Evolutionary conservation across 805 yeast genomes (phyloP).

Genomic region (Cyberlindnera bimundalis): DNA sequence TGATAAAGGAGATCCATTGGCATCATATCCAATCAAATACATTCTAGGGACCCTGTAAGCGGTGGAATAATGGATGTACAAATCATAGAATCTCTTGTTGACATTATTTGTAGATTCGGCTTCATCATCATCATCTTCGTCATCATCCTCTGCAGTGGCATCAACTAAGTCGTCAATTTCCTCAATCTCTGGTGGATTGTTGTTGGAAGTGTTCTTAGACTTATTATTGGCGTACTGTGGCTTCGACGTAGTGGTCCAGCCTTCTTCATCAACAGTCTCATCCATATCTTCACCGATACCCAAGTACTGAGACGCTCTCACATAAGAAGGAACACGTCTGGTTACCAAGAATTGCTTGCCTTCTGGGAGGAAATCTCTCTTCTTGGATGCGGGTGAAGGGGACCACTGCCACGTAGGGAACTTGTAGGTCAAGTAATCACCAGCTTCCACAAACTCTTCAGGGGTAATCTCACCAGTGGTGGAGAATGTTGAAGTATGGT

Average conservation of each 20-base stretch:
- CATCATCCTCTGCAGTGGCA: slow-evolving; percentile 38
- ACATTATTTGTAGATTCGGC: slow-evolving; percentile 32
- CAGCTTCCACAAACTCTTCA: slow-evolving; percentile 90
- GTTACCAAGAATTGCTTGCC: slow-evolving; percentile 89
- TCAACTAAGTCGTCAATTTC: slow-evolving; percentile 45
- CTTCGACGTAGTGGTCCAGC: slow-evolving; percentile 49
- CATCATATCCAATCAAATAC: slow-evolving; percentile 83
- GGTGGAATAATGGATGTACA: slow-evolving; percentile 90
- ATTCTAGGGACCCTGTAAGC: slow-evolving; percentile 94
- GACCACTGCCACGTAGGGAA: slow-evolving; percentile 98
- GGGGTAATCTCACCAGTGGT: slow-evolving; percentile 92
- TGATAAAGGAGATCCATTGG: slow-evolving; percentile 78
- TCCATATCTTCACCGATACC: slow-evolving; percentile 40
- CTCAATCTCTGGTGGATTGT: slow-evolving; percentile 27
- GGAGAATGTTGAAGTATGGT: slow-evolving; percentile 80
- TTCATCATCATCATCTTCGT: slow-evolving; percentile 35
- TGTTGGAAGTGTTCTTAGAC: slow-evolving; percentile 9
- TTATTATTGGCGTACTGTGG: slow-evolving; percentile 19
- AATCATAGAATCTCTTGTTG: slow-evolving; percentile 70
- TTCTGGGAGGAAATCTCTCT: slow-evolving; percentile 70
- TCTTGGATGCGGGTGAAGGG: slow-evolving; percentile 49
- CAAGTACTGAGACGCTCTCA: slow-evolving; percentile 57
- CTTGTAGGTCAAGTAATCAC: slow-evolving; percentile 85
- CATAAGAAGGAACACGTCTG: slow-evolving; percentile 81
- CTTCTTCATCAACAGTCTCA: slow-evolving; percentile 45